Evolutionary conservation across 2,329 filamentous ascomycete species (phyloP).

Genomic region (Zymoseptoria pseudotritici): DNA sequence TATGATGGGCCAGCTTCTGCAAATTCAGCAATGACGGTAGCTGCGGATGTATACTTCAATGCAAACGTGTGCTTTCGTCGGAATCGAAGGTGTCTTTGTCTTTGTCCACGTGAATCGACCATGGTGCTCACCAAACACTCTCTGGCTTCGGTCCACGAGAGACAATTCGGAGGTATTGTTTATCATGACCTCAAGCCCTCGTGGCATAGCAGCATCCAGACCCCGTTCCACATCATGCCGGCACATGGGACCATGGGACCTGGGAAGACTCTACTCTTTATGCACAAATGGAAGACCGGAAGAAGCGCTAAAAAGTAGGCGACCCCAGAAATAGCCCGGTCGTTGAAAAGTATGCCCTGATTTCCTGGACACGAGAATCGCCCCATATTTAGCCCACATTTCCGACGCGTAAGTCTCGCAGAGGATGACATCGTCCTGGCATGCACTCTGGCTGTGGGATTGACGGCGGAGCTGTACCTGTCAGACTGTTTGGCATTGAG

Average conservation of each 20-base stretch:
- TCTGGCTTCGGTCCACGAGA: too few species aligned
- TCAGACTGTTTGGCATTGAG: not conserved
- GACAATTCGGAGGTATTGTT: too few species aligned
- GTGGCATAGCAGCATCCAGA: not conserved
- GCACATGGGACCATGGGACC: not conserved
- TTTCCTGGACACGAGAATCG: not conserved
- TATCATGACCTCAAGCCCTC: not conserved
- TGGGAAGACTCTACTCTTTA: not conserved
- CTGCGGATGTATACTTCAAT: constrained; percentile 14
- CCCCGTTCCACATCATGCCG: not conserved
- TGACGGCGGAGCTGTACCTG: not conserved
- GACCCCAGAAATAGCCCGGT: not conserved
- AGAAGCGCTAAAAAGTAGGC: not conserved
- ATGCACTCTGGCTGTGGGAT: not conserved
- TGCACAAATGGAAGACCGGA: constrained; percentile 2
- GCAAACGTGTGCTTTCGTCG: not conserved
- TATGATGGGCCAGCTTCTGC: constrained; percentile 13
- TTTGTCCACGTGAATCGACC: not conserved
- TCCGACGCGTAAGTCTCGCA: not conserved
- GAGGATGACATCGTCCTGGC: not conserved
- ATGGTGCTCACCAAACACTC: too few species aligned
- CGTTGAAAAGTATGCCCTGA: not conserved
- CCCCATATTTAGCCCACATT: not conserved
- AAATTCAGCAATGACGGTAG: constrained; percentile 6
- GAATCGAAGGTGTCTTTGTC: not conserved